These are phyloP conservation scores for Striga hermonthica DNA, from an alignment of 305 asterid genomes.

Conservation along the genomic window DNA sequence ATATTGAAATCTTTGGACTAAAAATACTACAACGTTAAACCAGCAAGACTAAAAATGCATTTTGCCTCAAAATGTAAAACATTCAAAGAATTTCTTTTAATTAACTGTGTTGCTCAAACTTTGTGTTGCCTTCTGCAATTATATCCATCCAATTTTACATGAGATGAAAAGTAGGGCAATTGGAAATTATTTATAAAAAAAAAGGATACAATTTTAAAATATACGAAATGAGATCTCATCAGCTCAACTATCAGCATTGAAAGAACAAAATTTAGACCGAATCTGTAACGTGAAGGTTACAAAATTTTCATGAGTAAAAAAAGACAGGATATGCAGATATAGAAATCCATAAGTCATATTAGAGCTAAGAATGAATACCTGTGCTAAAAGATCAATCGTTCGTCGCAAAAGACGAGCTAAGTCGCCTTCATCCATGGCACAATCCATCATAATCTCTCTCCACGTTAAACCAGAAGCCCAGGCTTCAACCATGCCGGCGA, in stretches of 20 bases:
- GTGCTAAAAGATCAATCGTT: slow-evolving; percentile 87
- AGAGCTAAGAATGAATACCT: slow-evolving; percentile 42
- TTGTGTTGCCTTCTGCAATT: too few relatives aligned
- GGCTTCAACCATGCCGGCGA: slow-evolving; percentile 95
- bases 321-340: neutral
- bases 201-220: too few relatives aligned
- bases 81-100: too few relatives aligned
- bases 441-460: slow-evolving; percentile 98
- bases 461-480: slow-evolving; percentile 99
- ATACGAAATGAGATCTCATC: too few relatives aligned
- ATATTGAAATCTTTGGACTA: neutral
- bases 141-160: too few relatives aligned
- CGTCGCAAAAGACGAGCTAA: slow-evolving; percentile 89
- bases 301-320: neutral
- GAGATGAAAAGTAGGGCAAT: too few relatives aligned
- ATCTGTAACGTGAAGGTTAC: neutral
- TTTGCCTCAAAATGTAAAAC: too few relatives aligned
- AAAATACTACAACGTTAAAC: neutral
- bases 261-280: too few relatives aligned
- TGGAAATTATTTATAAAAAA: too few relatives aligned
- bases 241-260: too few relatives aligned
- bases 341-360: neutral
- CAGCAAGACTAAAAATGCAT: neutral
- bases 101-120: too few relatives aligned
- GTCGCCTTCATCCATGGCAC: slow-evolving; percentile 99